Conservation (phyloP, 345 rosid species). For the Aquilaria malaccensis region DNA sequence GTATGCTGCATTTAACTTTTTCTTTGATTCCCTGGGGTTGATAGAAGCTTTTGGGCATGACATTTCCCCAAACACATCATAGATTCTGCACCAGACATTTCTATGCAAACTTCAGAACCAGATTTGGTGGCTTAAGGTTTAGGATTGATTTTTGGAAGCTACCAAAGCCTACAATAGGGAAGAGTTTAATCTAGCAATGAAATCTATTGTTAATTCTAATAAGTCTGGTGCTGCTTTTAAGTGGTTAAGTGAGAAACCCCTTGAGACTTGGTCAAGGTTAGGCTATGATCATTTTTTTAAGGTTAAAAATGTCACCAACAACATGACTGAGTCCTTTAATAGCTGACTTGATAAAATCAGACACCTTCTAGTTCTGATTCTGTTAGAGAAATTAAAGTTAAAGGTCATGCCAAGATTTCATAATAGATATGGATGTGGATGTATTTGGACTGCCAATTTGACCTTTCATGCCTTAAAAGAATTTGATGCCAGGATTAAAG, state of each 20-base stretch:
- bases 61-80: not conserved
- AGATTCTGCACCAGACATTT: not conserved
- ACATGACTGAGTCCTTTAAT: not conserved
- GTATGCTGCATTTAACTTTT: not conserved
- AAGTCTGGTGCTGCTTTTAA: not conserved
- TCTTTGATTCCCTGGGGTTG: not conserved
- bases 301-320: not conserved
- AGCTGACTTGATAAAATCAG: not conserved
- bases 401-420: not conserved
- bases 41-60: not conserved
- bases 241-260: not conserved
- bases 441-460: not conserved
- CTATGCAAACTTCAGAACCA: not conserved
- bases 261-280: not conserved
- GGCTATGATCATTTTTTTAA: not conserved
- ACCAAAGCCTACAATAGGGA: not conserved
- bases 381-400: not conserved
- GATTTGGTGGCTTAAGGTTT: not conserved
- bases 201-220: not conserved
- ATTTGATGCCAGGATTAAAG: not conserved
- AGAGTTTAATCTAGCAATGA: not conserved
- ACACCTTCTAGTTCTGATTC: not conserved
- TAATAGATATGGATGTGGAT: not conserved
- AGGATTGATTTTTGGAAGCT: not conserved
- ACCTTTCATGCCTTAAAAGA: not conserved